Base-by-base conservation (phyloP, 192 early-diverging fungal species). In the Allomyces macrogynus region DNA sequence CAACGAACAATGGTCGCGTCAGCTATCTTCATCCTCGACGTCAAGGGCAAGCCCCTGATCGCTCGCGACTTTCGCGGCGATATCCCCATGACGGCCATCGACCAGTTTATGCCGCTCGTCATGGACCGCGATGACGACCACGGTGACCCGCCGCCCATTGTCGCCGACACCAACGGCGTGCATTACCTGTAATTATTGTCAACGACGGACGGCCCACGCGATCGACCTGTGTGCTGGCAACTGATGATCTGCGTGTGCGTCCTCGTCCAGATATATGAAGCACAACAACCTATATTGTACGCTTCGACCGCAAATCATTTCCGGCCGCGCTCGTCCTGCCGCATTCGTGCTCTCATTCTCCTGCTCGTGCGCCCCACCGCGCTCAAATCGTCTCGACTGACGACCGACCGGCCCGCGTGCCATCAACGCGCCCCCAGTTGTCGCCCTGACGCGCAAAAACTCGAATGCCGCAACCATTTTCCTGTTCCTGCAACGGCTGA, bases 41-140 rank as follows among this genome's bases (percentile, higher is more conserved):
- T 97, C 44, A 99, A 99, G 82, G 95, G 95, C 71, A 99, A 99
- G 80, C 88, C 92, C 64, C 89, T 99, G 65, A 99, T 99, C 73
- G 90, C 92, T 10, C 82, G 95, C 27, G 92, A 96, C 78, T 99
- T 95, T 74, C 84, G 95, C 22, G 95, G 95, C 9, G 95, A 99
- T 75, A 93, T 99, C 69, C 93, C 95, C 67, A 89, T 95, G 84
- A 81, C 80, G 61, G 87, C 91, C 25, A 89, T 94, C 65, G 95
- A 99, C 61, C 91, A 92, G 74, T 99, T 99, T 72, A 92, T 99
- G 92, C 91, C 92, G 14, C 74, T 99, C 70, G 81, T 99, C 25
- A 77, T 91, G 54, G 90, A 92, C 69, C 86, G 83, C 24, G 95
- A 99, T 71, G 89, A 99, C 73, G 90, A 95, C 62, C 16, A n/a